Conservation (phyloP, 768 basidiomycete species). For the Pleurotus pulmonarius region DNA sequence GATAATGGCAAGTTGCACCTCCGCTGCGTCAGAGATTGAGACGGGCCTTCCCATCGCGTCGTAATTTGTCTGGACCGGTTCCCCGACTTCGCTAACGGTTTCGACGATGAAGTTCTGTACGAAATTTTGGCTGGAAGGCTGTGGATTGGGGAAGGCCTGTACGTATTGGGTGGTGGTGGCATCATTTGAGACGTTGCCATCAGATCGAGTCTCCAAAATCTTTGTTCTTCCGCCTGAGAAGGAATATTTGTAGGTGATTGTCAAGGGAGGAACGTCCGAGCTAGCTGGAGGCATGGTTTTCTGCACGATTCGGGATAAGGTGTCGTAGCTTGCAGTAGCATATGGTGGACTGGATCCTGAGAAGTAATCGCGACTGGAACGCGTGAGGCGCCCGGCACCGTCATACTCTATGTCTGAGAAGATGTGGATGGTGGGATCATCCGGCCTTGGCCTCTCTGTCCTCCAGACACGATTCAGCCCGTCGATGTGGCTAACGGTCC, state of each 20-base stretch:
- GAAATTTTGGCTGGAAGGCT: background rate
- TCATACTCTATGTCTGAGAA: conserved; percentile 1
- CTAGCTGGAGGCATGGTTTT: background rate
- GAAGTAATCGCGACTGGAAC: background rate
- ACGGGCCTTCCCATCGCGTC: background rate
- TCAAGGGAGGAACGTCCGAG: background rate
- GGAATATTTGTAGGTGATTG: background rate
- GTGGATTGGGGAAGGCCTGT: background rate
- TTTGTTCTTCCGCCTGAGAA: background rate
- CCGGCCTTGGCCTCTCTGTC: background rate
- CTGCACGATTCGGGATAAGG: background rate
- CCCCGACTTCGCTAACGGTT: background rate
- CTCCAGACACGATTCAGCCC: background rate
- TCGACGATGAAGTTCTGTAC: background rate
- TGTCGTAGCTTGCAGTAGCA: background rate
- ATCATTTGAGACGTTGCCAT: background rate
- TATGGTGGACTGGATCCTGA: background rate
- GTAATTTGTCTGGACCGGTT: background rate
- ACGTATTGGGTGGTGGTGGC: background rate
- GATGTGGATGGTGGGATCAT: background rate
- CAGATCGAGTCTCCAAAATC: background rate
- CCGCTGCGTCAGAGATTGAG: background rate
- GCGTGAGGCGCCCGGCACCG: conserved; percentile 2
- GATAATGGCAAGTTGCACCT: background rate
- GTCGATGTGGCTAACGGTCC: conserved; percentile 1